Conservation (phyloP, 371 early-diverging fungal genomes). For the Choanephora cucurbitarum region DNA sequence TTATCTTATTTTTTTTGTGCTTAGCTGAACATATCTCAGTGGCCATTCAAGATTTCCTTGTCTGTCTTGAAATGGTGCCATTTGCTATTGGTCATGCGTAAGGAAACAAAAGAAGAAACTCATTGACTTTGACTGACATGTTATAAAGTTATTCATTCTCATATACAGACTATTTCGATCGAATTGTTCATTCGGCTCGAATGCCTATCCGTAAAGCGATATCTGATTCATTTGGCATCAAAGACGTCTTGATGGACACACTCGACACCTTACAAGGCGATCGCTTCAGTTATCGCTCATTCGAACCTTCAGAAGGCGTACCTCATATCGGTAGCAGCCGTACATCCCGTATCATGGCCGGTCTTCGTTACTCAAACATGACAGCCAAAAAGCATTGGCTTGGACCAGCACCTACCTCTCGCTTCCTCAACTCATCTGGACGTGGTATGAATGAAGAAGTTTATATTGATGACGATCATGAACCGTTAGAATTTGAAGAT, state of each 20-base stretch:
- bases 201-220: constrained; percentile 79
- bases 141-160: constrained; percentile 70
- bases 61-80: constrained; percentile 91
- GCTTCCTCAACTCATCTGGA: constrained; percentile 31
- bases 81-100: constrained; percentile 84
- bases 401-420: constrained; percentile 49
- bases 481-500: constrained; percentile 45
- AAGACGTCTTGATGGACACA: constrained; percentile 84
- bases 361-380: constrained; percentile 74
- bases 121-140: background rate
- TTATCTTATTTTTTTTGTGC: constrained; percentile 8
- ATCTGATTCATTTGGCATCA: constrained; percentile 79
- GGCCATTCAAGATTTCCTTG: constrained; percentile 89
- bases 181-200: constrained; percentile 68
- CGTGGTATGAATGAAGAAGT: constrained; percentile 43
- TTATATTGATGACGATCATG: constrained; percentile 18
- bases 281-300: constrained; percentile 76
- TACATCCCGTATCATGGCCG: constrained; percentile 72
- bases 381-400: constrained; percentile 82
- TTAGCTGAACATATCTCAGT: constrained; percentile 77
- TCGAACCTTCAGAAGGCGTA: constrained; percentile 77
- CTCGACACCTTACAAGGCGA: constrained; percentile 77
- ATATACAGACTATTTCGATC: constrained; percentile 71
- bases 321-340: constrained; percentile 61
- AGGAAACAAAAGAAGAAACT: constrained; percentile 13